Base-by-base conservation (phyloP, 2,329 filamentous ascomycete species). In the Calonectria henricotiae region DNA sequence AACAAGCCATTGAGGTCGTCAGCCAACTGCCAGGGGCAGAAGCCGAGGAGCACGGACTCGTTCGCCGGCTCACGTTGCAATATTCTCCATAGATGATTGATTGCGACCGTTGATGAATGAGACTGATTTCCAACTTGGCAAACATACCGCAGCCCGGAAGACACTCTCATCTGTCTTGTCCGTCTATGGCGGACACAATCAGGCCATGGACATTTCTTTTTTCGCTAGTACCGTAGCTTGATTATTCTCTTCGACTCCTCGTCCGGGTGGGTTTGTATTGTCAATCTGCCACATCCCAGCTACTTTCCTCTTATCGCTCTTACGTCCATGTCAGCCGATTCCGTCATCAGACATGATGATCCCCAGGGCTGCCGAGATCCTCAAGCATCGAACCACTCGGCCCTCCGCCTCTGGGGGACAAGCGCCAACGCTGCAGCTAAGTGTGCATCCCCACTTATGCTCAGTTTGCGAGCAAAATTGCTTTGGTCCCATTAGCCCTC, bases 11-110 rank as follows among this genome's bases (percentile, higher is more conserved):
- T 20, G 47, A 64, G 37, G 58, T 70, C 7, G 39, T 39, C 13
- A 67, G 68, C 41, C 64, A 64, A 15, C 23, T 70, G 15, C 68
- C 68, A 15, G 68, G 64, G 32, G 47, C 41, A 23, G 23, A 61
- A 11, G 25, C 62, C 25, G 20, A 46, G 25, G 68, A 67, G 11
- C 64, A 67, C 35, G 68, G 68, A 4, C 9, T 67, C 20, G 13
- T 67, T 30, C 35, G 35, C 17, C 43, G 46, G 5, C 47, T 68
- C n/a, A 39, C 43, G 13, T 17, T 68, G 8, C 13, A 61, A 27
- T 67, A 37, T 51, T 39, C 3, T 11, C 23, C 35, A 30, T 23
- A 37, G 51, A 37, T 27, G 30, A 35, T 35, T 30, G 30, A 11
- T 17, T 35, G 51, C 51, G 32, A 35, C 51, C 51, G 51, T 25